A percentile compares a stretch with the other conserved stretches of the same genome.
These are phyloP conservation scores for Pyrrhoderma noxium DNA, from an alignment of 1,284 basidiomycete species.

Conservation along the genomic window DNA sequence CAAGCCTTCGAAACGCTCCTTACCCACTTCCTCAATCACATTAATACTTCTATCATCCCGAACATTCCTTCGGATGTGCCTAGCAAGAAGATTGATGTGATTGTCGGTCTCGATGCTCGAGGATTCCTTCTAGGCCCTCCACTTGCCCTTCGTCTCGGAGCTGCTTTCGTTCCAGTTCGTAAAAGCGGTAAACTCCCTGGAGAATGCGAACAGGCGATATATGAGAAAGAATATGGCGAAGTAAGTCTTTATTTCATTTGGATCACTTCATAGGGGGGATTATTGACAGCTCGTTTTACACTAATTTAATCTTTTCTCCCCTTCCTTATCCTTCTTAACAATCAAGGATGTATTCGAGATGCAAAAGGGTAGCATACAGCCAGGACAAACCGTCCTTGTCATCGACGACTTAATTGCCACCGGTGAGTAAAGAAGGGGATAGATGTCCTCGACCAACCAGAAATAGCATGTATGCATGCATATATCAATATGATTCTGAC, in stretches of 20 bases:
- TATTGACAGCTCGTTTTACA: neutral
- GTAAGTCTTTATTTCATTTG: conserved; percentile 36
- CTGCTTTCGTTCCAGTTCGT: conserved; percentile 94
- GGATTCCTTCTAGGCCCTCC: conserved; percentile 95
- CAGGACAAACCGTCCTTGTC: conserved; percentile 81
- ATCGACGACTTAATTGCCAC: conserved; percentile 98
- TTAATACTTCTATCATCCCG: conserved; percentile 38
- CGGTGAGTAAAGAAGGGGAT: too few species aligned
- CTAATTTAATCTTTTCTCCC: neutral
- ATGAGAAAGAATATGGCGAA: conserved; percentile 91
- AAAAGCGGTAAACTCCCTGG: conserved; percentile 96
- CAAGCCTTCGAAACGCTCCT: conserved; percentile 85
- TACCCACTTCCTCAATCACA: conserved; percentile 83
- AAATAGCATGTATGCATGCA: neutral
- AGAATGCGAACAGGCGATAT: conserved; percentile 67
- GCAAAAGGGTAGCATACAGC: conserved; percentile 80
- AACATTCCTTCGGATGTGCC: conserved; percentile 36
- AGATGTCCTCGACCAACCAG: conserved; percentile 19
- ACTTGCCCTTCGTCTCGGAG: conserved; percentile 85
- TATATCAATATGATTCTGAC: neutral
- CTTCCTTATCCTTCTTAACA: too few species aligned
- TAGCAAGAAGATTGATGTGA: conserved; percentile 78
- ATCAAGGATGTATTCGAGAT: conserved; percentile 88
- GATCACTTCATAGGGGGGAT: neutral
- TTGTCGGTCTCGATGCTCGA: conserved; percentile 94